Conservation (phyloP, 768 basidiomycete genomes). For the Trametes cinnabarina region DNA sequence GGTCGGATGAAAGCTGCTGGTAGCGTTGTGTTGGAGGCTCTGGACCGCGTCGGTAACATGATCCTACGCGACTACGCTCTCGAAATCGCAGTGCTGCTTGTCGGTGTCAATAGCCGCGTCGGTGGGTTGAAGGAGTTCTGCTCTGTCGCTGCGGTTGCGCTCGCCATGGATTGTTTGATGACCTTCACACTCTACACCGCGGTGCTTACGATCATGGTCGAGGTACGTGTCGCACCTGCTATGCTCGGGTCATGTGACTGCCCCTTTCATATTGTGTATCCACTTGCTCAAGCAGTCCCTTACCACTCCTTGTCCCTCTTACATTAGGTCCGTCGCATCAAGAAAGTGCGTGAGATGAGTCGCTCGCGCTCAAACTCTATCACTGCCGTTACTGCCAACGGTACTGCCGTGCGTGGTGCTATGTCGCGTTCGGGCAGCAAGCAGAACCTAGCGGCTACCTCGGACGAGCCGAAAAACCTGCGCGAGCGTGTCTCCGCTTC, state of each 20-base stretch:
- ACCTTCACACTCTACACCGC: slow-evolving; percentile 89
- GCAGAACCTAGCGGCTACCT: neutral
- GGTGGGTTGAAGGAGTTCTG: slow-evolving; percentile 93
- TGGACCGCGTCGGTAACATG: slow-evolving; percentile 72
- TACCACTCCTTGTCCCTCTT: neutral
- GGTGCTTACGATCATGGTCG: slow-evolving; percentile 92
- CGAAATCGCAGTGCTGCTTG: slow-evolving; percentile 84
- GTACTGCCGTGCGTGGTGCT: slow-evolving; percentile 26
- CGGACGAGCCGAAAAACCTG: slow-evolving; percentile 22
- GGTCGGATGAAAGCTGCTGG: slow-evolving; percentile 70
- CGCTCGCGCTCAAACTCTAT: slow-evolving; percentile 32
- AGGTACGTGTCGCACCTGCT: slow-evolving; percentile 50
- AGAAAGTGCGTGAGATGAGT: slow-evolving; percentile 53
- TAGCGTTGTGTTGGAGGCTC: slow-evolving; percentile 80
- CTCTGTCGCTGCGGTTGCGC: slow-evolving; percentile 85
- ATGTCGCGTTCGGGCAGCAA: slow-evolving; percentile 23
- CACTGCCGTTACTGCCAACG: slow-evolving; percentile 20
- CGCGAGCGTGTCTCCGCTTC: slow-evolving; percentile 30
- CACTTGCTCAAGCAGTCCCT: neutral
- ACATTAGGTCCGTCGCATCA: slow-evolving; percentile 66
- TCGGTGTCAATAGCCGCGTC: slow-evolving; percentile 85
- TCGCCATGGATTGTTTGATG: slow-evolving; percentile 83
- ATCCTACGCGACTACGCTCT: slow-evolving; percentile 93
- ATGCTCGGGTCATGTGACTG: neutral
- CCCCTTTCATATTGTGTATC: neutral